Base-by-base conservation (phyloP, 768 basidiomycete species). In the Termitomyces sp. region DNA sequence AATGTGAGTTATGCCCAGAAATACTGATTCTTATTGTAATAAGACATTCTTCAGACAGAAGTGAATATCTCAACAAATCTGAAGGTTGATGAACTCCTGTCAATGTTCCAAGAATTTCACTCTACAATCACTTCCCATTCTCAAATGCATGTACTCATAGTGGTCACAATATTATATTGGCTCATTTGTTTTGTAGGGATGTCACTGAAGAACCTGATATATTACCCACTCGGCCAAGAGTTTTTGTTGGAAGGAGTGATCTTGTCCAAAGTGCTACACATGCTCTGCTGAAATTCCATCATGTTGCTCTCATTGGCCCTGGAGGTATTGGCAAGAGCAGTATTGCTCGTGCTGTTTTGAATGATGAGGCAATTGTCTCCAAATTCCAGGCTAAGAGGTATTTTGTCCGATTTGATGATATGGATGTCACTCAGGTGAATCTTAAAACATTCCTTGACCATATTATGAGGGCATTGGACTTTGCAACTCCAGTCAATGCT, bases 1-100 rank as follows among this genome's bases (percentile, higher is more conserved):
- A 66, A 62, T 34, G 65, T 64, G 9, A 60, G 45, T 32, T 9
- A 15, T 25, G 0, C 2, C 51, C 2, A 12, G 5, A 11, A 11
- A 7, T 37, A 6, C n/a, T 4, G 9, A 8, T 37, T 14, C 5
- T 1, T 6, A 25, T 7, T 3, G 0, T 12, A 52, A 11, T 10
- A 14, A 37, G 11, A 2, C 3, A 54, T 25, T 38, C 7, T 2
- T 8, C 12, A 53, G 52, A 56, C 56, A 5, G 65, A 65, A 42
- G 38, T 61, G 14, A 60, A 59, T 25, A 25, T 65, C 1, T 34
- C 60, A 0, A 36, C 45, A 15, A 66, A 63, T 42, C 8, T 60
- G 14, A 65, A 65, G 11, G 42, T 59, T 8, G 61, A 65, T 20
- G 43, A 65, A 42, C 53, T 65, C 4, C 20, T 60, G 7, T 25